Conservation (phyloP, 129 eudicot genomes). For the Arctium lappa region DNA sequence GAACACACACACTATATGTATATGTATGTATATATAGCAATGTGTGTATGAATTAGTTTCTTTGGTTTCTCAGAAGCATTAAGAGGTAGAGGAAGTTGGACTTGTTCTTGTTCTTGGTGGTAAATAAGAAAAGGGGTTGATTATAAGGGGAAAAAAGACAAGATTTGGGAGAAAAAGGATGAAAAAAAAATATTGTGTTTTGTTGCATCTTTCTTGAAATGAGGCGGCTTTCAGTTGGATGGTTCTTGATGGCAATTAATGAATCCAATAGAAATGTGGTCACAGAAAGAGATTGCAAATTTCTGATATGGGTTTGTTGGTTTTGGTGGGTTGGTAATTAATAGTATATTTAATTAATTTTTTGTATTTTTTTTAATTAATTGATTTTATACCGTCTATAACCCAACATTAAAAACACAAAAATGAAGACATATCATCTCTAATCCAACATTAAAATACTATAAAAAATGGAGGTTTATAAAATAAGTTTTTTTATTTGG, state of each 20-base stretch:
- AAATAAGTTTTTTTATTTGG: too few species aligned
- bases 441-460: too few species aligned
- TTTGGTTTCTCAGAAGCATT: conserved; percentile 35
- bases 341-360: not conserved
- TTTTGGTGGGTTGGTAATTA: conserved; percentile 22
- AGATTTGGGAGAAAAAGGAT: conserved; percentile 8
- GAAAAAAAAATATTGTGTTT: conserved; percentile 7
- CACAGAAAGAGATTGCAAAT: conserved; percentile 8
- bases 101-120: conserved; percentile 21
- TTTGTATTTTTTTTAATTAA: not conserved
- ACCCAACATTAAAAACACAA: too few species aligned
- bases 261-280: conserved; percentile 21
- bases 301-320: conserved; percentile 7
- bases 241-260: conserved; percentile 23
- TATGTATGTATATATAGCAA: not conserved
- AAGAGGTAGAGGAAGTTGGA: conserved; percentile 14
- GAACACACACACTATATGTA: not conserved
- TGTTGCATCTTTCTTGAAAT: conserved; percentile 34
- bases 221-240: conserved; percentile 46
- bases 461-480: too few species aligned
- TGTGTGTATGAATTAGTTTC: conserved; percentile 23
- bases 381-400: too few species aligned
- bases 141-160: conserved; percentile 21
- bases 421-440: too few species aligned
- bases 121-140: not conserved